Base-by-base conservation (phyloP, 805 yeast genomes). In the Candida montana region DNA sequence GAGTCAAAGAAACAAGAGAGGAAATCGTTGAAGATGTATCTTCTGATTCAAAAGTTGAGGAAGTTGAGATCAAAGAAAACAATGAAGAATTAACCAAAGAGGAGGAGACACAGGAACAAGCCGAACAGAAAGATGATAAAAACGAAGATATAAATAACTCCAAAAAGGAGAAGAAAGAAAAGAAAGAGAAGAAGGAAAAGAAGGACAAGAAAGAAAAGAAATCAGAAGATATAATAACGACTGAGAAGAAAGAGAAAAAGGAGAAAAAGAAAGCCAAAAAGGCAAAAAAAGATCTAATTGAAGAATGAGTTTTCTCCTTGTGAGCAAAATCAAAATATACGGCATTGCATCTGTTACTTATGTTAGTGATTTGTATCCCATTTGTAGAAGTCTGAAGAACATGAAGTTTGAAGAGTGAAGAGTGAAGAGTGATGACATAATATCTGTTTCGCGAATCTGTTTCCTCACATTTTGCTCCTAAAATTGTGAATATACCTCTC, bases 31-130 rank as follows among this genome's bases (percentile, higher is more conserved):
- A 31, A 11, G 37, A n/a, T n/a, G n/a, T n/a, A n/a, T n/a, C n/a
- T n/a, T n/a, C n/a, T n/a, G n/a, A n/a, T n/a, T n/a, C n/a, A n/a
- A n/a, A n/a, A n/a, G 29, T 16, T 24, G 28, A 31, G 7, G 37
- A 36, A 28, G 2, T 8, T 18, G 17, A 21, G 29, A 21, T 8
- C 11, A 13, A 37, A 30, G 31, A 46, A 42, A 27, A 13, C 20
- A 29, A 42, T 41, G 33, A 42, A 42, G n/a, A 32, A 35, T 61
- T 71, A 7, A 58, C 69, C 16, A 74, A 70, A 34, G 71, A 70
- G 10, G 71, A 71, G 52, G 74, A 70, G 4, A 50, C 59, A 1
- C 68, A 64, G 26, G 61, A 52, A 45, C 51, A 61, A 5, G 41
- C 48, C 5, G 42, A 48, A 7, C 47, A 45, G 6, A 46, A 42